A percentile compares a stretch with the other conserved stretches of the same genome.
Conservation (phyloP, 2,329 filamentous ascomycete species). For the Dothideomycetes sp. region DNA sequence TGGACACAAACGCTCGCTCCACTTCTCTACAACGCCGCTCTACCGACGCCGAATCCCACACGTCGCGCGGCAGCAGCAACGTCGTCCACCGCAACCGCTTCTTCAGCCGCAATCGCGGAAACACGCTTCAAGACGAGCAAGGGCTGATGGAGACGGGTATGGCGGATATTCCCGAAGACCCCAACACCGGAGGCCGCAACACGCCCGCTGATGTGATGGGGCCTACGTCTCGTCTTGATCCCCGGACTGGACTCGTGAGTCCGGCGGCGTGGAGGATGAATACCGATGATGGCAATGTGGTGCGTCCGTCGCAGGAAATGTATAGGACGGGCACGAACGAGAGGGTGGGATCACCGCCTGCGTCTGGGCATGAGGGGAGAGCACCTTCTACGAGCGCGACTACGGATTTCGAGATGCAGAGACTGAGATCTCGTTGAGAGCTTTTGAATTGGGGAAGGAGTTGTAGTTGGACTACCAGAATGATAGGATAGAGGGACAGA, state of each 20-base stretch:
- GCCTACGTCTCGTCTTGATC: conserved; percentile 22
- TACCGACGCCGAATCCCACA: conserved; percentile 12
- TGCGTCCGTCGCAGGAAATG: neutral
- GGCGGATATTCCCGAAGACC: conserved; percentile 25
- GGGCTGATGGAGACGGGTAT: conserved; percentile 24
- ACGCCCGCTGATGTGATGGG: neutral
- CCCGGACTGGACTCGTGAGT: conserved; percentile 20
- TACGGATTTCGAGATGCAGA: conserved; percentile 10
- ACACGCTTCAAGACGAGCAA: conserved; percentile 14
- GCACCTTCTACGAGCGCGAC: conserved; percentile 3
- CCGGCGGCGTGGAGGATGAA: conserved; percentile 18
- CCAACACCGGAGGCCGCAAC: conserved; percentile 3
- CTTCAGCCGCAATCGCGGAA: conserved; percentile 36
- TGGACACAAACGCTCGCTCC: conserved; percentile 14
- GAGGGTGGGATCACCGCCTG: conserved; percentile 1
- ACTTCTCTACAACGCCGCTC: conserved; percentile 19
- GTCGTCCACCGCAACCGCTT: conserved; percentile 49
- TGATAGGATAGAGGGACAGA: no score
- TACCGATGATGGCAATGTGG: conserved; percentile 18
- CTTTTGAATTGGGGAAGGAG: neutral
- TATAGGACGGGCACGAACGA: conserved; percentile 1
- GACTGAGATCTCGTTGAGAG: conserved; percentile 1
- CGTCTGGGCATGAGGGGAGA: conserved; percentile 1
- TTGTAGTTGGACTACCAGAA: no score
- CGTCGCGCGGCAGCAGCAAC: conserved; percentile 9